Conservation (phyloP, 129 eudicot genomes). For the Chrysanthemum lavandulifolium region DNA sequence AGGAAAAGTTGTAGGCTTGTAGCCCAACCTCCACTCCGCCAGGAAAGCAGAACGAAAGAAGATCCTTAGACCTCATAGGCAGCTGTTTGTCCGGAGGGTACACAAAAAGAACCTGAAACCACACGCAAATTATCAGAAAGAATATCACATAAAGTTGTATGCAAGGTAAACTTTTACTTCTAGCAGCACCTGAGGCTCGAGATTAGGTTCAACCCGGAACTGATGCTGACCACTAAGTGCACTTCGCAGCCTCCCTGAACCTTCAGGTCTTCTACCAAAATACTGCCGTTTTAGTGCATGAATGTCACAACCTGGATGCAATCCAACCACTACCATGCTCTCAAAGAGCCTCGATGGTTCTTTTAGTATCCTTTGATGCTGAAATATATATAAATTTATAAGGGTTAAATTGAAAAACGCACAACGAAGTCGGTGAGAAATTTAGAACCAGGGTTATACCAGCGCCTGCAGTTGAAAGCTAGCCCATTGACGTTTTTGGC, state of each 20-base stretch:
- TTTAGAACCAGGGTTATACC: constrained; percentile 40
- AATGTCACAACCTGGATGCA: constrained; percentile 86
- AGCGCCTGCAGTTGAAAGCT: constrained; percentile 78
- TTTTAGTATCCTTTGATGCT: constrained; percentile 83
- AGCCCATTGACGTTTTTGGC: constrained; percentile 99
- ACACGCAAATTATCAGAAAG: constrained; percentile 19
- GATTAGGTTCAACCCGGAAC: constrained; percentile 81
- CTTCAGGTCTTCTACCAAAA: constrained; percentile 77
- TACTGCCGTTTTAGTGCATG: constrained; percentile 65
- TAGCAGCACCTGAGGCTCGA: constrained; percentile 87
- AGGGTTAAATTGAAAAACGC: background rate
- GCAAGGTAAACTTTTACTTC: background rate
- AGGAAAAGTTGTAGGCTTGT: background rate
- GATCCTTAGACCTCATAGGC: constrained; percentile 89
- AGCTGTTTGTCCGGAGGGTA: constrained; percentile 94
- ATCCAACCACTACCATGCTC: constrained; percentile 97
- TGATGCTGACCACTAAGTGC: constrained; percentile 75
- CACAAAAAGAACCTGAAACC: constrained; percentile 84
- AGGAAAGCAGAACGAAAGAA: constrained; percentile 97
- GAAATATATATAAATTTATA: constrained; percentile 18
- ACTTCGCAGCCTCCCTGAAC: constrained; percentile 72
- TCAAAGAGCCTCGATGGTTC: constrained; percentile 94
- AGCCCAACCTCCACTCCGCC: constrained; percentile 89
- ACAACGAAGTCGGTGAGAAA: background rate
- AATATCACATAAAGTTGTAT: constrained; percentile 19